These are phyloP conservation scores for Viola pubescens DNA, from an alignment of 441 rosid genomes.

Conservation along the genomic window DNA sequence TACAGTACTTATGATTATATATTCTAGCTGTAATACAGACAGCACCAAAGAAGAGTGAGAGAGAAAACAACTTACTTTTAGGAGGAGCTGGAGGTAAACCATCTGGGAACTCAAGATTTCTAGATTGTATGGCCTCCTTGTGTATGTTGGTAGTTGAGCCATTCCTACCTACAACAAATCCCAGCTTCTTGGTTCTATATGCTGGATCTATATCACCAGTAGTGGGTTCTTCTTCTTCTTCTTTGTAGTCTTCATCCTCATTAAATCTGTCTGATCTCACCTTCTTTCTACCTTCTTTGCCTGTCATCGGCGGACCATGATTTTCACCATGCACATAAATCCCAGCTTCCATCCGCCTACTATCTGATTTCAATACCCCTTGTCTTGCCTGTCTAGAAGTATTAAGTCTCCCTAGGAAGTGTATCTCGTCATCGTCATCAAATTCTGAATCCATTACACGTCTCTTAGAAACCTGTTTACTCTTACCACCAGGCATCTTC, in stretches of 20 bases:
- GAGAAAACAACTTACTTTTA: constrained; percentile 47
- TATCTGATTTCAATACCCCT: constrained; percentile 34
- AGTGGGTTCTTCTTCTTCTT: constrained; percentile 37
- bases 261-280: constrained; percentile 25
- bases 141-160: constrained; percentile 47
- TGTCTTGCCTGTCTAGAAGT: constrained; percentile 31
- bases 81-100: constrained; percentile 80
- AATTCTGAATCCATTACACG: constrained; percentile 47
- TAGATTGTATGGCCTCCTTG: constrained; percentile 55
- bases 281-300: constrained; percentile 38
- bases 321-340: constrained; percentile 35
- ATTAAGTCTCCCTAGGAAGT: constrained; percentile 53
- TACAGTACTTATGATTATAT: not conserved
- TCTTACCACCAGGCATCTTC: constrained; percentile 37
- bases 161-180: constrained; percentile 45
- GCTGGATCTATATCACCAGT: constrained; percentile 40
- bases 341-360: constrained; percentile 25
- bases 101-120: constrained; percentile 65
- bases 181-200: constrained; percentile 40
- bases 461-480: constrained; percentile 66
- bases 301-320: constrained; percentile 22
- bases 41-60: not conserved
- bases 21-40: not conserved
- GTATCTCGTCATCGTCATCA: constrained; percentile 53
- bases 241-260: constrained; percentile 40